These are phyloP conservation scores for Poa annua DNA, from an alignment of 176 grass and related monocot genomes.

Conservation along the genomic window DNA sequence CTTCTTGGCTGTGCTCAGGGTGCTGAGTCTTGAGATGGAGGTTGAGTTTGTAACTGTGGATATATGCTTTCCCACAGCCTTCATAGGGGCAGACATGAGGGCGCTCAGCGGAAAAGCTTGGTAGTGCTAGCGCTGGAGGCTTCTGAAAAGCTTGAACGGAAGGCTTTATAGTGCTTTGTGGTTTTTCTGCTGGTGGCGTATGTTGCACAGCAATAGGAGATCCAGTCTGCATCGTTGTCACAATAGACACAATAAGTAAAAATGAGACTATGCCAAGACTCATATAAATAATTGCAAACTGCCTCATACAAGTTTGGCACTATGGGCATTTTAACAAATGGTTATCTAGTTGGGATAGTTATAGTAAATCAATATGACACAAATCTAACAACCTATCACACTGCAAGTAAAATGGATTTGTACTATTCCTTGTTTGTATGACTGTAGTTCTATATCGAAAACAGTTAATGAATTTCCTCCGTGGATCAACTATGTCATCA, in stretches of 20 bases:
- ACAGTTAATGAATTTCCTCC: background rate
- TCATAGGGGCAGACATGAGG: constrained; percentile 78
- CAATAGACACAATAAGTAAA: constrained; percentile 14
- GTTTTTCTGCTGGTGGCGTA: constrained; percentile 49
- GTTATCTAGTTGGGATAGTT: constrained; percentile 10
- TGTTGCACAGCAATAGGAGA: constrained; percentile 44
- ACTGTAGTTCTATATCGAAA: background rate
- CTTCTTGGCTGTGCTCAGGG: constrained; percentile 60
- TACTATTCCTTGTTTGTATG: background rate
- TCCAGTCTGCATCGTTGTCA: constrained; percentile 49
- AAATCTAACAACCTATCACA: background rate
- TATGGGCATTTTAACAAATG: constrained; percentile 29
- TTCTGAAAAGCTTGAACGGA: constrained; percentile 30
- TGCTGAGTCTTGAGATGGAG: constrained; percentile 82
- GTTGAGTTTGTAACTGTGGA: constrained; percentile 86
- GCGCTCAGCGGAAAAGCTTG: constrained; percentile 51
- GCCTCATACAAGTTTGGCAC: constrained; percentile 11
- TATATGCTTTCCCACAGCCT: constrained; percentile 87
- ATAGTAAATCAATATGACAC: constrained; percentile 28
- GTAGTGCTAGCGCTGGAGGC: constrained; percentile 35
- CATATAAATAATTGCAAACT: background rate
- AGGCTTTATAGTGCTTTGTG: constrained; percentile 44
- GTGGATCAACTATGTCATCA: background rate
- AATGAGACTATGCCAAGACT: constrained; percentile 4
- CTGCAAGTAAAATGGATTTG: constrained; percentile 2